phyloP scores from a whole-genome alignment of 331 rosid species.

The Rosa hybrid region DNA sequence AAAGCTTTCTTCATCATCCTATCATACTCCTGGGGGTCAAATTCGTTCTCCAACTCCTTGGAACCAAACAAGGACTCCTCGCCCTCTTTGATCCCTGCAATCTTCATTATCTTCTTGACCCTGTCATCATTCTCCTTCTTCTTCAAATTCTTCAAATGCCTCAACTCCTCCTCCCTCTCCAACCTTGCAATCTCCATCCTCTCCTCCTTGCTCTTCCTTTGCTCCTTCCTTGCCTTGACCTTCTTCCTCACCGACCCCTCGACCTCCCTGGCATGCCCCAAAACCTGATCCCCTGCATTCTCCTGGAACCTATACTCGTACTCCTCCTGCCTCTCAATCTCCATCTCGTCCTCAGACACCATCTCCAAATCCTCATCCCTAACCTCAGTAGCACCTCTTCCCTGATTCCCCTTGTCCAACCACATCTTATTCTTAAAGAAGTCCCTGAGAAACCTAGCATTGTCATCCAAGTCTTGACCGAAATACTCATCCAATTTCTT shows the following conservation, averaged over 20 bases:
- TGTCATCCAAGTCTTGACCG: slow-evolving; percentile 48
- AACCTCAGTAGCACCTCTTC: slow-evolving; percentile 16
- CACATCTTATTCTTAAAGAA: slow-evolving; percentile 69
- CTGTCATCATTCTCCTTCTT: slow-evolving; percentile 81
- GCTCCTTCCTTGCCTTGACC: slow-evolving; percentile 73
- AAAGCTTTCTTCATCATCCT: slow-evolving; percentile 80
- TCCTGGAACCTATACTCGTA: slow-evolving; percentile 79
- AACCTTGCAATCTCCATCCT: slow-evolving; percentile 72
- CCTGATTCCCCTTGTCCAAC: slow-evolving; percentile 36
- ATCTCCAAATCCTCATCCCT: slow-evolving; percentile 56
- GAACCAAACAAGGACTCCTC: slow-evolving; percentile 49
- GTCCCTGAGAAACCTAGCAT: slow-evolving; percentile 49
- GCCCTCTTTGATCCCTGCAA: slow-evolving; percentile 67
- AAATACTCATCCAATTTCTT: slow-evolving; percentile 69
- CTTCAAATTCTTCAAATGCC: slow-evolving; percentile 83
- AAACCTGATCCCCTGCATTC: slow-evolving; percentile 66
- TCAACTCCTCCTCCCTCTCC: slow-evolving; percentile 93
- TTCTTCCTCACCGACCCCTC: slow-evolving; percentile 86
- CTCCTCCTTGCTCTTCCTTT: slow-evolving; percentile 86
- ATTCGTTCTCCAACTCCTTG: slow-evolving; percentile 75
- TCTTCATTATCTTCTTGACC: slow-evolving; percentile 62
- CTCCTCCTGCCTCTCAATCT: slow-evolving; percentile 76
- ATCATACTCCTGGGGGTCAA: slow-evolving; percentile 84
- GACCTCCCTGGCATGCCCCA: slow-evolving; percentile 70
- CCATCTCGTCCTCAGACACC: slow-evolving; percentile 69